Percentiles rank a stretch among this genome's conserved stretches.
Conservation (phyloP, 1,284 basidiomycete species). For the Cutaneotrichosporon mucoides region DNA sequence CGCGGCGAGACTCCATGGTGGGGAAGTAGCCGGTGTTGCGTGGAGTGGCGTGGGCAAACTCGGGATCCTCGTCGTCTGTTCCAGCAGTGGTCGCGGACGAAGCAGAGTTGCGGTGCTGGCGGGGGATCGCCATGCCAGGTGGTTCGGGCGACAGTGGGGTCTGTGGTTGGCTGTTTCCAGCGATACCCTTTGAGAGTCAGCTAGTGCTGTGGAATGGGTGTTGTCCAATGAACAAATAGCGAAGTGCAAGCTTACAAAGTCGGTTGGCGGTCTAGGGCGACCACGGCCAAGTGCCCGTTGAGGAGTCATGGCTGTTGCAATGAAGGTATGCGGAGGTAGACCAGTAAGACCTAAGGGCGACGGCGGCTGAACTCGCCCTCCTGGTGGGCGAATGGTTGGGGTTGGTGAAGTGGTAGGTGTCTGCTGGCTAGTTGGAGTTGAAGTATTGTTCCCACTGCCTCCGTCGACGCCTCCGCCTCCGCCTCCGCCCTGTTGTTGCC, state of each 20-base stretch:
- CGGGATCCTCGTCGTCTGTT: background rate
- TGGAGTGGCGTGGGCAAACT: conserved; percentile 9
- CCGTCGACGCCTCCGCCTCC: too few relatives aligned
- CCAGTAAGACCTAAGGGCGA: conserved; percentile 2
- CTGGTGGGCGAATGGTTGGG: conserved; percentile 1
- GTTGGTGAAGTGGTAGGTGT: background rate
- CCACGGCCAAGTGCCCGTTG: conserved; percentile 4
- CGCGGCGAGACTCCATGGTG: conserved; percentile 4
- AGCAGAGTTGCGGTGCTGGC: background rate
- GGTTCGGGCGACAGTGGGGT: conserved; percentile 6
- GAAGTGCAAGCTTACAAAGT: conserved; percentile 3
- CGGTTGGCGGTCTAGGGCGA: conserved; percentile 5
- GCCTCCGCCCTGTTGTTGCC: too few relatives aligned
- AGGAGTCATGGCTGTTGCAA: background rate
- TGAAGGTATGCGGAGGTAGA: background rate
- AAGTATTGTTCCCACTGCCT: too few relatives aligned
- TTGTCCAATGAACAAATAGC: too few relatives aligned
- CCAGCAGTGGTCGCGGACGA: background rate
- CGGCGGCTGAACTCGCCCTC: background rate
- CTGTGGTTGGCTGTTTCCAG: background rate
- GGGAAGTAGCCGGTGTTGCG: conserved; percentile 14
- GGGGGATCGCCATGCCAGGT: conserved; percentile 4
- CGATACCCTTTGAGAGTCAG: background rate
- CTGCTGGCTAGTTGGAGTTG: background rate
- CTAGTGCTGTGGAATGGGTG: background rate